phyloP scores from a whole-genome alignment of 352 stramenopile genomes.

The Phytopythium ostracodes region DNA sequence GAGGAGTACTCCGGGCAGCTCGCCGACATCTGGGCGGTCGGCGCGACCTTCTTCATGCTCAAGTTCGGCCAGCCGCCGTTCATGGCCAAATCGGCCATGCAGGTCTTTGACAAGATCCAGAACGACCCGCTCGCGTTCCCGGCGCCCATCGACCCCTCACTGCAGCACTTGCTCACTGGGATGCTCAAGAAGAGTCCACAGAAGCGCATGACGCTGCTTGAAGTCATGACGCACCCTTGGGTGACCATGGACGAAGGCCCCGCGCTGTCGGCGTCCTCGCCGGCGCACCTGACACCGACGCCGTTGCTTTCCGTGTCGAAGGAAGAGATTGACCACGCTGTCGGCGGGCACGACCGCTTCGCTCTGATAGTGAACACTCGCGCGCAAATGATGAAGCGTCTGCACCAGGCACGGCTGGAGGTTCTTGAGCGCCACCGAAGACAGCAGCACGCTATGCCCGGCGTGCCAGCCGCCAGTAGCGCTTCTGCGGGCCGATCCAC shows the following conservation, averaged over 20 bases:
- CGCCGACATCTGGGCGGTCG: constrained; percentile 90
- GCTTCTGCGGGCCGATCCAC: background rate
- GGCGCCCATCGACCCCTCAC: constrained; percentile 35
- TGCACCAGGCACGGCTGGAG: constrained; percentile 39
- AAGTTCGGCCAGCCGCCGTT: constrained; percentile 89
- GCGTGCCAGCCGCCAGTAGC: background rate
- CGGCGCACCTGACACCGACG: constrained; percentile 15
- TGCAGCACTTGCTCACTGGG: constrained; percentile 51
- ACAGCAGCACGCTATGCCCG: background rate
- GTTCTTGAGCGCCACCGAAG: constrained; percentile 20
- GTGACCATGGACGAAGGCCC: constrained; percentile 64
- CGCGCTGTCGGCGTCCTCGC: constrained; percentile 8
- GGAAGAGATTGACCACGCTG: constrained; percentile 76
- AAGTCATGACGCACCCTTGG: constrained; percentile 78
- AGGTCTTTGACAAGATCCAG: constrained; percentile 89
- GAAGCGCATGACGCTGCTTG: constrained; percentile 51
- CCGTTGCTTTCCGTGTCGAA: constrained; percentile 58
- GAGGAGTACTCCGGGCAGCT: constrained; percentile 83
- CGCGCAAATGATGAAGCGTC: constrained; percentile 62
- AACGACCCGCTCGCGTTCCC: constrained; percentile 70
- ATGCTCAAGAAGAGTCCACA: constrained; percentile 66
- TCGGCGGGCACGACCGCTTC: constrained; percentile 50
- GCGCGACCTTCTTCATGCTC: constrained; percentile 87
- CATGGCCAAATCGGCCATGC: constrained; percentile 81
- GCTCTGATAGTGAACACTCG: constrained; percentile 63